phyloP scores from a whole-genome alignment of 2,329 filamentous ascomycete species.

The Camillea tinctor region DNA sequence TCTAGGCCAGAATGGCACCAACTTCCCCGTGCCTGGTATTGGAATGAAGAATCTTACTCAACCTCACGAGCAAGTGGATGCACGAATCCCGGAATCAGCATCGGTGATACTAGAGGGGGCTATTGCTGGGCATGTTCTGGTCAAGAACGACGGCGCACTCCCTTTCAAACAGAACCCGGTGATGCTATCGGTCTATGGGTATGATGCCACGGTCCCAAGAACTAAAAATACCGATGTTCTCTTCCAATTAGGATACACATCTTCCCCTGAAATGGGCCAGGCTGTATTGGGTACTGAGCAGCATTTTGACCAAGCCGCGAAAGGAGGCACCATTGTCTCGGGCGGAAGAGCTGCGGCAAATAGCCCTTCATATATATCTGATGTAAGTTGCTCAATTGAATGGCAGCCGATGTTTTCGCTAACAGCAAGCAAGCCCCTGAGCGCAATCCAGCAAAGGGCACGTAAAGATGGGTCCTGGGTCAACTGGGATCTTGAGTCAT shows the following conservation, averaged over 20 bases:
- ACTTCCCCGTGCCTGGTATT: slow-evolving; percentile 44
- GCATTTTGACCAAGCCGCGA: slow-evolving; percentile 49
- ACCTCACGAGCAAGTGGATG: slow-evolving; percentile 48
- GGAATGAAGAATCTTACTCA: slow-evolving; percentile 61
- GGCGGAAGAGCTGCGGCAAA: slow-evolving; percentile 53
- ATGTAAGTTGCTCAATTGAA: slow-evolving; percentile 33
- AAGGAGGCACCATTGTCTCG: slow-evolving; percentile 51
- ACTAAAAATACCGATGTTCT: slow-evolving; percentile 48
- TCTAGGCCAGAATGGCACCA: slow-evolving; percentile 48
- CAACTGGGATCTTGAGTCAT: slow-evolving; percentile 53
- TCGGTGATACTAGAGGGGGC: slow-evolving; percentile 50
- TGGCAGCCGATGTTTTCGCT: slow-evolving; percentile 18
- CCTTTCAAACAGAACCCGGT: slow-evolving; percentile 58
- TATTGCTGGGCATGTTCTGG: slow-evolving; percentile 66
- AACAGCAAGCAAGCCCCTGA: slow-evolving; percentile 45
- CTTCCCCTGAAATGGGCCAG: slow-evolving; percentile 45
- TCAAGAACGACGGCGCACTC: slow-evolving; percentile 70
- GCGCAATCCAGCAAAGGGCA: slow-evolving; percentile 55
- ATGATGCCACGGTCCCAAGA: slow-evolving; percentile 57
- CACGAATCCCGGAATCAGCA: slow-evolving; percentile 45
- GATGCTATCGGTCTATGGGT: slow-evolving; percentile 59
- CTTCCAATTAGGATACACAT: slow-evolving; percentile 48
- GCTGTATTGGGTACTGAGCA: slow-evolving; percentile 42
- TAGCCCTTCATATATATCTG: slow-evolving; percentile 47
- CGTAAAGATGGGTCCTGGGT: slow-evolving; percentile 55